Evolutionary conservation across 805 yeast species (phyloP).

Genomic region (Ogataea neopini): DNA sequence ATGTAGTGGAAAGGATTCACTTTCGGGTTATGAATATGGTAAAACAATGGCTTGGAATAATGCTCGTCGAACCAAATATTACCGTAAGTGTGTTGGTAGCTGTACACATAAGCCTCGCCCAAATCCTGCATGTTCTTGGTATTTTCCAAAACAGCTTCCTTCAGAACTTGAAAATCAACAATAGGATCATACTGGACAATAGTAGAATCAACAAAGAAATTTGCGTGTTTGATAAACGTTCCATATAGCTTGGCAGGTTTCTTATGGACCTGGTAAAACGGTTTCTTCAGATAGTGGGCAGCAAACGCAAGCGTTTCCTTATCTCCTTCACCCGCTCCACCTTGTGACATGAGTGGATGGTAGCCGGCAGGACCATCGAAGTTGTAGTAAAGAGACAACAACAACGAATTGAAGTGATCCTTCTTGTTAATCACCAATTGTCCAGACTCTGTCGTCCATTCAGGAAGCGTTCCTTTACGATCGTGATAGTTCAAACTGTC

Average conservation of each 20-base stretch:
- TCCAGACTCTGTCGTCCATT: constrained; percentile 68
- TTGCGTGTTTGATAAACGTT: constrained; percentile 20
- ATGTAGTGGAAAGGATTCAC: constrained; percentile 44
- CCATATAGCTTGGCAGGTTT: constrained; percentile 32
- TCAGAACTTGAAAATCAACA: constrained; percentile 24
- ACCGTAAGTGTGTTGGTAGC: constrained; percentile 23
- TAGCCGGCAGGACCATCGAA: constrained; percentile 60
- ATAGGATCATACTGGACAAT: constrained; percentile 36
- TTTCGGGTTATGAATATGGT: constrained; percentile 51
- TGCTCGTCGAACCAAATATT: constrained; percentile 15
- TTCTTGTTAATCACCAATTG: constrained; percentile 60
- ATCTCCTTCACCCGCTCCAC: constrained; percentile 75
- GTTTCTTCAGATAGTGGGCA: constrained; percentile 47
- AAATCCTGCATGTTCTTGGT: constrained; percentile 5
- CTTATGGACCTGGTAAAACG: constrained; percentile 51
- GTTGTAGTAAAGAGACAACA: constrained; percentile 67
- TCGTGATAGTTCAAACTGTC: constrained; percentile 51
- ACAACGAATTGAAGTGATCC: constrained; percentile 56
- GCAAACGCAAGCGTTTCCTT: constrained; percentile 74
- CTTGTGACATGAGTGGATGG: constrained; percentile 61
- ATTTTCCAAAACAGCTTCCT: constrained; percentile 13
- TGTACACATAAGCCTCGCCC: constrained; percentile 18
- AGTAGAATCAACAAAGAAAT: constrained; percentile 30
- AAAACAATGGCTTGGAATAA: constrained; percentile 25
- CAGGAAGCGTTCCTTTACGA: constrained; percentile 62